phyloP scores from a whole-genome alignment of 2,329 filamentous ascomycete genomes.

The Ophiostoma montium region DNA sequence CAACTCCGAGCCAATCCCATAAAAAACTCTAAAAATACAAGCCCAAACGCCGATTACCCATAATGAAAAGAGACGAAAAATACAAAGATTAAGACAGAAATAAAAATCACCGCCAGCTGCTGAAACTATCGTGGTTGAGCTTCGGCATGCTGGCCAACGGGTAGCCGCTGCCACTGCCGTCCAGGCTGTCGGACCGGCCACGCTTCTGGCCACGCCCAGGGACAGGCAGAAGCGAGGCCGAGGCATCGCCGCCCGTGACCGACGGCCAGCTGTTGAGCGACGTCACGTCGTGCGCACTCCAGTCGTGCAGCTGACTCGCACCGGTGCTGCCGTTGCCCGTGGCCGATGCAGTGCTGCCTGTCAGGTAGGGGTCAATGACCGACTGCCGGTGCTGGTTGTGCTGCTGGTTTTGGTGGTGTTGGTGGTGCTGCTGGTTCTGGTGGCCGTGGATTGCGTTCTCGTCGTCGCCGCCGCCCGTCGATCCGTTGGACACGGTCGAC shows the following conservation, averaged over 20 bases:
- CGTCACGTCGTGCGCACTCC: conserved; percentile 15
- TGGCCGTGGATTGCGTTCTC: conserved; percentile 9
- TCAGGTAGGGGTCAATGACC: conserved; percentile 18
- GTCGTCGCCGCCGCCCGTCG: conserved; percentile 16
- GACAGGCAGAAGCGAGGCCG: conserved; percentile 7
- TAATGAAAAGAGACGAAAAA: not conserved
- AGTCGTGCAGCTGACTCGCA: conserved; percentile 12
- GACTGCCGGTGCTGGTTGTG: conserved; percentile 10
- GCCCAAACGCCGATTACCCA: not conserved
- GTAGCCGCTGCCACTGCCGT: conserved; percentile 13
- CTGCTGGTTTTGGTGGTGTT: no score
- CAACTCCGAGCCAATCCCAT: not conserved
- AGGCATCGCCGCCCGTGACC: not conserved
- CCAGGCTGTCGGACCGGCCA: conserved; percentile 20
- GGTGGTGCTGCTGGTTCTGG: conserved; percentile 7
- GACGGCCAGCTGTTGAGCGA: conserved; percentile 11
- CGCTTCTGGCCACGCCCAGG: conserved; percentile 19
- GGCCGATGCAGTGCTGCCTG: conserved; percentile 7
- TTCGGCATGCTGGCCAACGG: conserved; percentile 12
- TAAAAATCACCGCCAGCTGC: conserved; percentile 11
- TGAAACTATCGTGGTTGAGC: conserved; percentile 13
- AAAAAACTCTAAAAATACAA: not conserved
- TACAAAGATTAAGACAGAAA: not conserved
- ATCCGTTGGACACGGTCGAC: conserved; percentile 11
- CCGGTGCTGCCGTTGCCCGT: not conserved